A percentile compares a stretch with the other conserved stretches of the same genome.
These are phyloP conservation scores for Lasiosphaeriaceae sp. DNA, from an alignment of 495 filamentous ascomycete genomes.

Conservation along the genomic window DNA sequence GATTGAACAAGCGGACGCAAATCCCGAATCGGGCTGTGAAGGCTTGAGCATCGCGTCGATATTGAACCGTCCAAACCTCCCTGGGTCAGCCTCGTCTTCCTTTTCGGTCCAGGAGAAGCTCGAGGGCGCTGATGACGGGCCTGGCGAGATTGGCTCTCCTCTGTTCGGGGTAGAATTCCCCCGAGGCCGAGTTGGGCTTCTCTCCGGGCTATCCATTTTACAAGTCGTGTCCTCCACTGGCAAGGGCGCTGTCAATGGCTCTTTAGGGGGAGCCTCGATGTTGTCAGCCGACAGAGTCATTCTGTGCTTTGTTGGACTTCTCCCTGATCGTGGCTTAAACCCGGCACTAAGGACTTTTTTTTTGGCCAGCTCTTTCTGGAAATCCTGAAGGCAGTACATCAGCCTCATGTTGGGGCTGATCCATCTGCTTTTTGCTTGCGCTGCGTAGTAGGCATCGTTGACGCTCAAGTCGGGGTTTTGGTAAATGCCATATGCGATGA, in stretches of 20 bases:
- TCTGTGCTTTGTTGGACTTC: constrained; percentile 48
- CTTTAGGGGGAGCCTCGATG: constrained; percentile 40
- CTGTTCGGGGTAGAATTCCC: constrained; percentile 39
- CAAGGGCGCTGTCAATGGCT: constrained; percentile 49
- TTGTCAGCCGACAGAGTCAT: constrained; percentile 50
- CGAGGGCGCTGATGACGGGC: constrained; percentile 56
- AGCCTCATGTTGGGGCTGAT: constrained; percentile 98
- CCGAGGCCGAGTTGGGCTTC: constrained; percentile 32
- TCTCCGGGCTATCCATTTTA: constrained; percentile 18
- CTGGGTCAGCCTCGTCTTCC: constrained; percentile 37
- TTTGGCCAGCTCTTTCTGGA: constrained; percentile 63
- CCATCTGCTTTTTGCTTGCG: constrained; percentile 88
- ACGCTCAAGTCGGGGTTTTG: constrained; percentile 83
- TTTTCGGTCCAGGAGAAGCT: constrained; percentile 48
- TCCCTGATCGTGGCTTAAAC: constrained; percentile 44
- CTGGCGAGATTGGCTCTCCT: constrained; percentile 47
- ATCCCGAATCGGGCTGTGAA: constrained; percentile 20
- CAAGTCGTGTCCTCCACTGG: constrained; percentile 36
- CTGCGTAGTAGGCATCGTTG: constrained; percentile 87
- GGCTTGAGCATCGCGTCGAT: constrained; percentile 23
- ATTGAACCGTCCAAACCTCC: constrained; percentile 37
- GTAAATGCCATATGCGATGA: constrained; percentile 94
- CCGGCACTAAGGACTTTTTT: constrained; percentile 40
- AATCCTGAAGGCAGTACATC: constrained; percentile 96
- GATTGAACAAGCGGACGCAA: constrained; percentile 18